Base-by-base conservation (phyloP, 441 rosid species). In the Populus hybrid region DNA sequence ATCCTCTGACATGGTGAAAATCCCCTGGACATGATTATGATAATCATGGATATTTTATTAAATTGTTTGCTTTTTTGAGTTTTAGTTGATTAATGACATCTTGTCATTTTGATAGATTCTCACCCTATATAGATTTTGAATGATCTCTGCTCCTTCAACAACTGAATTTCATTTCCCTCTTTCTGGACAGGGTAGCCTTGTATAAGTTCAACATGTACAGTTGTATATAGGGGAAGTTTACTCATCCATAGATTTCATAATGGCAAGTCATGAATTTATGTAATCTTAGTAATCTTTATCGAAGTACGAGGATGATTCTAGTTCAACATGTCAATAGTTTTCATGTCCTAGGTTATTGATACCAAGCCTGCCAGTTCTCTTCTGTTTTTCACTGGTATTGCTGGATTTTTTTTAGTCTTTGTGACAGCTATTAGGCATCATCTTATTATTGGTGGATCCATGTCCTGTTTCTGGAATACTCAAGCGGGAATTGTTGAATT, bases 21-120 rank as follows among this genome's bases (percentile, higher is more conserved):
- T 70, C 74, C 76, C 74, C 31, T 77, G 82, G 84, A 79, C 85
- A 85, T 85, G 85, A 74, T 83, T 74, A 82, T 79, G 29, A 70
- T 70, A 38, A 68, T 73, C 79, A 6, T 21, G 3, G 3, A 16
- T 16, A 26, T 29, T 65, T 38, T 66, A 23, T 82, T 72, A 11
- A 28, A 35, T 8, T n/a, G 10, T 42, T 73, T 76, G 7, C 70
- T 1, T 35, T 3, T 61, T 50, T 50, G 31, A 35, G 29, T 38
- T 61, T 70, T 81, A 16, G 56, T 31, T 67, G 23, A 50, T 72
- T 20, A 12, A 53, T 59, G 68, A 29, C 59, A 20, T 50, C 74
- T 28, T 69, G n/a, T 63, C 16, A 35, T 50, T 21, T 23, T 69
- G 56, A n/a, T 50, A 36, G 35, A 63, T 71, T 69, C 65, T 70